phyloP scores from a whole-genome alignment of 1,139 yeast genomes.

The Pichia sp. region DNA sequence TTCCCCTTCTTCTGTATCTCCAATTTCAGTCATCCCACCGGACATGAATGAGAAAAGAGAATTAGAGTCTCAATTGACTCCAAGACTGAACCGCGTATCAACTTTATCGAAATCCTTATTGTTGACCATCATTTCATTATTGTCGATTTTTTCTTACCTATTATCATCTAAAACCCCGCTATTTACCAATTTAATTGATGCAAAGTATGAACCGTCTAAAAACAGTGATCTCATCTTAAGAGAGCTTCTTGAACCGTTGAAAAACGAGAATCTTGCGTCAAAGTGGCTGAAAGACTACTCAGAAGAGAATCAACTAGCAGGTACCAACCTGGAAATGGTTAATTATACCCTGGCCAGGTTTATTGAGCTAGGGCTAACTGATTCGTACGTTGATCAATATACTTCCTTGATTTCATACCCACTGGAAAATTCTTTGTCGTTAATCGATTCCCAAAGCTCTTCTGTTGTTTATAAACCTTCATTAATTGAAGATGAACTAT shows the following conservation, averaged over 20 bases:
- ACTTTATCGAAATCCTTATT: neutral
- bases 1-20: no score
- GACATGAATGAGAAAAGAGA: neutral
- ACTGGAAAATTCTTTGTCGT: slow-evolving; percentile 39
- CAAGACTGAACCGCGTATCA: neutral
- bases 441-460: slow-evolving; percentile 25
- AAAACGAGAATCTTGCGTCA: slow-evolving; percentile 38
- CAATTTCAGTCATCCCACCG: no score
- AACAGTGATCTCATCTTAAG: no score
- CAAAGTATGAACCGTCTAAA: no score
- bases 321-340: slow-evolving; percentile 54
- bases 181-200: no score
- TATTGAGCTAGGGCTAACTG: slow-evolving; percentile 49
- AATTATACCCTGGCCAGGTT: slow-evolving; percentile 59
- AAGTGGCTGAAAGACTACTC: slow-evolving; percentile 52
- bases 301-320: slow-evolving; percentile 61
- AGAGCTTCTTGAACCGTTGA: no score
- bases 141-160: neutral
- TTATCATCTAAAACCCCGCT: neutral
- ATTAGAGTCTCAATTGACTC: neutral
- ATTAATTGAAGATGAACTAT: slow-evolving; percentile 60
- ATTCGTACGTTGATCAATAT: slow-evolving; percentile 44
- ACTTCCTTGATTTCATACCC: slow-evolving; percentile 60
- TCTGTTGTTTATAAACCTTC: slow-evolving; percentile 51
- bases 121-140: neutral